phyloP scores from a whole-genome alignment of 2,329 filamentous ascomycete genomes.

The Aspergillus ustus region DNA sequence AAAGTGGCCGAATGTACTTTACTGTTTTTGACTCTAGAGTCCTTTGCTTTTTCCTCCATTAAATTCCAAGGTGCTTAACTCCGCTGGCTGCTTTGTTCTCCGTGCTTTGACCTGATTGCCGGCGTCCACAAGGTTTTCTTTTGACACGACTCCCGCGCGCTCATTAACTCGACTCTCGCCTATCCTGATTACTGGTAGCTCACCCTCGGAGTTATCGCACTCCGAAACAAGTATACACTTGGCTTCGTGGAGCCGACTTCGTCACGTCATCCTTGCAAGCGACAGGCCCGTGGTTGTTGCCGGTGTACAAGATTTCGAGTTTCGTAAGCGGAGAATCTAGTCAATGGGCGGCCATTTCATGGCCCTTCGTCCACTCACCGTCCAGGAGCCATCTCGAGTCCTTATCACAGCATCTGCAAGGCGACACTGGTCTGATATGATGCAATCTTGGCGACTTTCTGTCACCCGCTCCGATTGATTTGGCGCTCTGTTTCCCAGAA shows the following conservation, averaged over 20 bases:
- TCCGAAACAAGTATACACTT: constrained; percentile 9
- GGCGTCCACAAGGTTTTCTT: neutral
- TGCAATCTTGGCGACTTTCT: constrained; percentile 6
- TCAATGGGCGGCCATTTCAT: neutral
- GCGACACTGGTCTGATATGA: constrained; percentile 4
- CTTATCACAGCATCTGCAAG: constrained; percentile 14
- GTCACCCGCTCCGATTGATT: neutral
- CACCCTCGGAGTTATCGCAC: constrained; percentile 17
- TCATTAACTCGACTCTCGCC: constrained; percentile 1
- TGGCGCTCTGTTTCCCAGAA: neutral
- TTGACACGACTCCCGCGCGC: neutral
- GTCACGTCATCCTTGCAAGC: neutral
- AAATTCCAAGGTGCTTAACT: constrained; percentile 7
- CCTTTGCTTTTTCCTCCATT: constrained; percentile 8
- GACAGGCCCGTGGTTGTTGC: neutral
- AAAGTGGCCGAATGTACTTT: constrained; percentile 14
- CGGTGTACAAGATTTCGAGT: neutral
- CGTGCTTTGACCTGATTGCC: constrained; percentile 4
- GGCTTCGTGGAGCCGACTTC: neutral
- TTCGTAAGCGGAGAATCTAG: neutral
- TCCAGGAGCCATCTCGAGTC: neutral
- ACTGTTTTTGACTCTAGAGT: constrained; percentile 10
- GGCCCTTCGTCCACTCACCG: neutral
- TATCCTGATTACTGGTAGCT: neutral
- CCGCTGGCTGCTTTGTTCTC: constrained; percentile 6